Evolutionary conservation across 75 land plant species (phyloP), one percentile per base, ranked within the genome.

Genomic region (Adiantum capillusveneris): DNA sequence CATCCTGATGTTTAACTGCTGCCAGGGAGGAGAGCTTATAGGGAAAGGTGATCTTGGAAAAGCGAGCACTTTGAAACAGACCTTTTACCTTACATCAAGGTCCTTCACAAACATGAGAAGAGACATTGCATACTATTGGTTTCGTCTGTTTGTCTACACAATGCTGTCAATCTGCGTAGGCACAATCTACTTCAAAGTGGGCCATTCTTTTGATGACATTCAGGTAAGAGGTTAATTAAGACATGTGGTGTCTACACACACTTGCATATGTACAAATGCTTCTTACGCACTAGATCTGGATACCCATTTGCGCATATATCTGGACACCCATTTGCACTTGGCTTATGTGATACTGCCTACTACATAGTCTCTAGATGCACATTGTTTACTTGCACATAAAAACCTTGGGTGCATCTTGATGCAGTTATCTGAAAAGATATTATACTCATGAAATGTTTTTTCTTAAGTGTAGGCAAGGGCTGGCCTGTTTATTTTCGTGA

Each of bases 401-500:
- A n/a, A n/a, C n/a, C n/a, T n/a, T n/a, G n/a, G n/a, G 13, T 31
- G 20, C 14, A 18, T 34, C 6, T 58, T 58, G 39, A 20, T 58
- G 37, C 37, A 30, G 7, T 5, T 17, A 58, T n/a, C 29, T 58
- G 6, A 31, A 31, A 11, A 1, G 13, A 14, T 31, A 58, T 2
- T 9, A 30, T n/a, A 14, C 12, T 56, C 60, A 2, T 30, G 25
- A 16, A 27, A 0, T 36, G 24, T 34, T 49, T 29, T 19, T 53
- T 2, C 24, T 62, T 44, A 34, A 9, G 37, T 34, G 9, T 64
- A 72, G 26, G 87, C 84, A 1, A 58, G 90, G 18, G 74, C 76
- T 17, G 72, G 90, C 14, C 76, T 83, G 28, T 72, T 70, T 0
- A 79, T 63, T 0, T 87, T 77, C 41, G 55, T 87, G 5, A 57